Evolutionary conservation across 23 red algal species (phyloP), one percentile per base, ranked within the genome.

Genomic region (Gracilaria caudata): DNA sequence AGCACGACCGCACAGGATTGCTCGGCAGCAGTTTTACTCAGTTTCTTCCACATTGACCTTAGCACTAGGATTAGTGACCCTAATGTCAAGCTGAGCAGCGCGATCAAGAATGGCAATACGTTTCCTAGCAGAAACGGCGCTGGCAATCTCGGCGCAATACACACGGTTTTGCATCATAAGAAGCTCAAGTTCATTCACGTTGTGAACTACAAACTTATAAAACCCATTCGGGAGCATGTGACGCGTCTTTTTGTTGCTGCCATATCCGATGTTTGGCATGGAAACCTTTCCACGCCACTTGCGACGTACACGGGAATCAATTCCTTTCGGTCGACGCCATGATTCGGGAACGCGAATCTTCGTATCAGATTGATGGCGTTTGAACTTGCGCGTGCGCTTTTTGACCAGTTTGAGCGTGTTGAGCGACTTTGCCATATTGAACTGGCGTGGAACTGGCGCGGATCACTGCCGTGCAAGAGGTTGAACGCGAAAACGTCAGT

Each of bases 221-320:
- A 98, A 93, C n/a, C 96, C 96, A 45, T 90, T 98, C 26, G 96
- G 96, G 14, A 98, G 79, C 92, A 95, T 86, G 32, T 98, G 88
- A 47, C 92, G 76, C 36, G 96, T 98, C 56, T 92, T 95, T 78
- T 94, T 92, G 47, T 94, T 87, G 20, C 66, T 53, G 7, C 96
- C 96, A 51, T 95, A 98, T 40, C 96, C 96, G 76, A 98, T 98
- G 87, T 98, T 98, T 29, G 96, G 96, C 96, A 98, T 98, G 30
- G 68, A 90, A 64, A 93, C 92, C 34, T 86, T 93, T 66, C 96
- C 96, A 49, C 85, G 82, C 74, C 92, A 98, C 87, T 90, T 86
- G 29, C 96, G 86, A 33, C 96, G 92, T 14, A 98, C 96, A 61
- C 81, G 76, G 44, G 92, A 98, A 81, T 98, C 96, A 68, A 98